Percentiles rank a stretch among this genome's conserved stretches.
phyloP scores from a whole-genome alignment of 768 basidiomycete species.

The Punctularia strigosozonata region DNA sequence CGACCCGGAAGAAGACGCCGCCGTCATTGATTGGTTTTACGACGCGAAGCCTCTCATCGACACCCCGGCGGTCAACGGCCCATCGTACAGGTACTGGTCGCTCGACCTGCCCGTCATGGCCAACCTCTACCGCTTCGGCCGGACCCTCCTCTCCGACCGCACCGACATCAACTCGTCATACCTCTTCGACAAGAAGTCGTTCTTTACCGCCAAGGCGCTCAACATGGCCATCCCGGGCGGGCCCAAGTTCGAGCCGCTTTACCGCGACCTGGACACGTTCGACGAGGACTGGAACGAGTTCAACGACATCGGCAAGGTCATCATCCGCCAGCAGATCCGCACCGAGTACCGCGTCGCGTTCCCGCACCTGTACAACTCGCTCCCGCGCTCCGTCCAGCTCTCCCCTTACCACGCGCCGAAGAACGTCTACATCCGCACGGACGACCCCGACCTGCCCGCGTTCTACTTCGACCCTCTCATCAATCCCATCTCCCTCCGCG shows the following conservation, averaged over 20 bases:
- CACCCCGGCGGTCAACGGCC: conserved; percentile 82
- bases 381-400: conserved; percentile 89
- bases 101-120: conserved; percentile 92
- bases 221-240: conserved; percentile 98
- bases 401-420: conserved; percentile 89
- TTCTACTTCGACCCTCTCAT: conserved; percentile 99
- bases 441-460: conserved; percentile 97
- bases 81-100: conserved; percentile 89
- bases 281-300: conserved; percentile 99
- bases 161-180: conserved; percentile 87
- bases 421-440: conserved; percentile 97
- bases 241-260: conserved; percentile 95
- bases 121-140: conserved; percentile 89
- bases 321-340: conserved; percentile 96
- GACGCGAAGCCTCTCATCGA: conserved; percentile 92
- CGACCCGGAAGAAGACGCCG: conserved; percentile 81
- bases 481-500: conserved; percentile 91
- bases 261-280: conserved; percentile 92
- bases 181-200: conserved; percentile 93
- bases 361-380: conserved; percentile 96
- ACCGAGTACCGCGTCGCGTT: conserved; percentile 99
- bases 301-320: conserved; percentile 99
- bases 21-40: conserved; percentile 97
- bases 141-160: conserved; percentile 87
- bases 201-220: conserved; percentile 96